Evolutionary conservation across 306 rosid genomes (phyloP), one percentile per base, ranked within the genome.

Genomic region (Cicer arietinum): DNA sequence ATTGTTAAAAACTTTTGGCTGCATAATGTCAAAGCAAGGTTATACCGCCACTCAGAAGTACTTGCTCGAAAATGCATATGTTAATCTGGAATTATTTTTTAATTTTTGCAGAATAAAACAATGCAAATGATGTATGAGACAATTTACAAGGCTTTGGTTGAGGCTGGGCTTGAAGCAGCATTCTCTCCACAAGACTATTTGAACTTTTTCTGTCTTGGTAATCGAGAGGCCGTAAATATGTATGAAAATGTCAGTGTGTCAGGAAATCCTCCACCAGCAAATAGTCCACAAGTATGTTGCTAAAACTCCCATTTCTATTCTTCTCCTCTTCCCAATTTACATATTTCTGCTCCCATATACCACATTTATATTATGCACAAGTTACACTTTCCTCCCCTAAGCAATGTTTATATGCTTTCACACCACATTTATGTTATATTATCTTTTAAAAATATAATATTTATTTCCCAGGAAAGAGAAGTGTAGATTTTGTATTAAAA

Each of bases 81-180:
- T 25, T 57, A 48, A 82, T 77, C 50, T 45, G 10, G 76, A 58
- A 7, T 59, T 62, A 4, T 69, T 65, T 50, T 65, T 56, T 50
- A 47, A 39, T 43, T 79, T 69, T 60, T 88, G 75, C 88, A 94
- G 98, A 76, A 94, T 74, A 94, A 94, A 78, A 94, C 97, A 70
- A 94, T 94, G 98, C 98, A 94, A 88, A 94, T 91, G 97, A 94
- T 94, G 98, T 94, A 94, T 67, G 94, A 88, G 81, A 90, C 88
- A 12, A 75, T 91, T 79, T 91, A 80, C 85, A 94, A 90, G 84
- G 97, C 98, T 50, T 86, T 94, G 79, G 87, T 77, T 81, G 96
- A 94, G 83, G 89, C 72, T 43, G 97, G 97, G 82, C 91, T 94
- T 75, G 97, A 91, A 76, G 92, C 75, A 41, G 94, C 92, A 71